Base-by-base conservation (phyloP, 768 basidiomycete species). In the Ramaria rubella region DNA sequence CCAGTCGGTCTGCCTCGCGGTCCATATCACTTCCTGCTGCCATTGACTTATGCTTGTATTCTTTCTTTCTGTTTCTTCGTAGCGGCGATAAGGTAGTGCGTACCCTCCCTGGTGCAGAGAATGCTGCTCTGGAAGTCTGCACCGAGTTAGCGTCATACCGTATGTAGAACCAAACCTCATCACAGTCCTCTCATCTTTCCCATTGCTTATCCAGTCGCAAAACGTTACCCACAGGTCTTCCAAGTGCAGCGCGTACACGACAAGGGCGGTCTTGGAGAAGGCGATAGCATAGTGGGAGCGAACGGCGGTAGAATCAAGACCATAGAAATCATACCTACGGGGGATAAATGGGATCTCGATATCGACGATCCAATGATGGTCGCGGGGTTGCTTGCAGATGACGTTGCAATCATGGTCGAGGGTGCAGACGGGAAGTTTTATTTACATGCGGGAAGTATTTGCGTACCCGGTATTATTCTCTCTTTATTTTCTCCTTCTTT, bases 401-500 rank as follows among this genome's bases (percentile, higher is more conserved):
- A 71, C 59, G 53, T 72, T 19, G 67, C 62, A n/a, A 51, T 67
- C 9, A 66, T 67, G 59, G 46, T 69, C 21, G 63, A 69, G 58
- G 63, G 65, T 58, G 66, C 72, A 21, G 84, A 90, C 55, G 86
- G 87, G 40, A 74, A 74, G 58, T 86, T 87, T 60, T 85, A 87
- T 65, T 81, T 90, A 62, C 87, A 87, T 65, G 85, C 81, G 40
- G 88, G 87, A 7, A 82, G 81, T 0, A 81, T 89, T 60, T 77
- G 78, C 58, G 74, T 85, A 17, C 72, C 84, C 60, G 87, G 85
- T 81, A 48, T n/a, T n/a, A n/a, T n/a, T n/a, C n/a, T n/a, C n/a
- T 59, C 75, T 65, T 59, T 31, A 24, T 23, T 17, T 30, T 23
- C 23, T 5, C 27, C 46, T 48, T 2, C 17, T 48, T 6, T 12